phyloP scores from a whole-genome alignment of 305 asterid species.

The Nicotiana rustica region DNA sequence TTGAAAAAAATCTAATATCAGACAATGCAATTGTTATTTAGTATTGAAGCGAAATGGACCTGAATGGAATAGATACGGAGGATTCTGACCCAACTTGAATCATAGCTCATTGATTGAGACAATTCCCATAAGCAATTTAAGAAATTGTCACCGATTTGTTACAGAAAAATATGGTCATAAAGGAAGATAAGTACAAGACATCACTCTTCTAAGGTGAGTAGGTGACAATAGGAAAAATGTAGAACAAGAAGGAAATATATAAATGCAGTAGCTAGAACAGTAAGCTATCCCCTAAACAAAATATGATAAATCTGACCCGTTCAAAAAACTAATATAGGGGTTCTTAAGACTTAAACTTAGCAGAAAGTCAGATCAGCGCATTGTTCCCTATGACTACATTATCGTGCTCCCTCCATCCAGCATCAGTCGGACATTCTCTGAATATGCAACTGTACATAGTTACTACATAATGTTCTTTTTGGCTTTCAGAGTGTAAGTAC shows the following conservation, averaged over 20 bases:
- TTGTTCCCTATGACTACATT: background rate
- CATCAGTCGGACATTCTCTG: background rate
- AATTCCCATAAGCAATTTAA: background rate
- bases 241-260: background rate
- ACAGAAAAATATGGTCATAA: background rate
- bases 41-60: background rate
- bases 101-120: background rate
- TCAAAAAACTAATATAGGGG: background rate
- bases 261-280: background rate
- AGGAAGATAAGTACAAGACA: background rate
- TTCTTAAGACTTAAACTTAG: background rate
- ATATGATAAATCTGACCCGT: background rate
- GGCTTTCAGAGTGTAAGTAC: background rate
- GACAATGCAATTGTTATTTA: background rate
- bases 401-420: constrained; percentile 10
- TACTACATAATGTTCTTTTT: background rate
- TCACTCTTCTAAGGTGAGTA: background rate
- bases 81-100: background rate
- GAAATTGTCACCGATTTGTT: background rate
- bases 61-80: background rate
- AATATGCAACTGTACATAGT: background rate
- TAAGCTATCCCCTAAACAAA: background rate
- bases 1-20: background rate
- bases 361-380: background rate
- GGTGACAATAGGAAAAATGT: background rate